Evolutionary conservation across 2,329 filamentous ascomycete genomes (phyloP).

Genomic region (Ophiostoma fasciatum): DNA sequence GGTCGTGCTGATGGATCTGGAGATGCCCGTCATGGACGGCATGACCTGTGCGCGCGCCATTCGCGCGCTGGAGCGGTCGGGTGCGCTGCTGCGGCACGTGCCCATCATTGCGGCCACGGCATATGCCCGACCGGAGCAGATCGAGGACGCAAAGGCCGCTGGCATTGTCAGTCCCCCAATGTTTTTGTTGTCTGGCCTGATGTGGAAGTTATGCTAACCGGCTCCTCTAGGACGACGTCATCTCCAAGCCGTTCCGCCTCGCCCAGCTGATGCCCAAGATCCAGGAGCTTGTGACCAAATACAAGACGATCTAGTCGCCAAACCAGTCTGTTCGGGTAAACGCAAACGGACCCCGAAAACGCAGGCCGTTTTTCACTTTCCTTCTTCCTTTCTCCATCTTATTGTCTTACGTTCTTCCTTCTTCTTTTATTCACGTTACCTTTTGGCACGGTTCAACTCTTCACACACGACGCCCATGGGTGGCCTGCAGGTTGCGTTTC

Average conservation of each 20-base stretch:
- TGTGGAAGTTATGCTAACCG: too few relatives aligned
- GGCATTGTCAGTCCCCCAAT: slow-evolving; percentile 47
- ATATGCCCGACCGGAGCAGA: slow-evolving; percentile 62
- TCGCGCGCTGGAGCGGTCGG: slow-evolving; percentile 48
- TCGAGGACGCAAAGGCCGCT: slow-evolving; percentile 52
- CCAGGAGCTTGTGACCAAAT: slow-evolving; percentile 35
- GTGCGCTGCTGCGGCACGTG: slow-evolving; percentile 48
- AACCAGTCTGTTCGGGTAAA: too few relatives aligned
- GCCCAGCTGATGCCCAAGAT: slow-evolving; percentile 56
- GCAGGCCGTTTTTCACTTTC: background rate
- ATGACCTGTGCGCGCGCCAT: slow-evolving; percentile 58
- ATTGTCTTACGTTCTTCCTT: too few relatives aligned
- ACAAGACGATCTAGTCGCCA: slow-evolving; percentile 16
- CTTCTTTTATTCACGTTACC: too few relatives aligned
- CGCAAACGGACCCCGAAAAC: too few relatives aligned
- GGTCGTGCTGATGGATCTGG: slow-evolving; percentile 65
- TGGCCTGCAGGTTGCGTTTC: too few relatives aligned
- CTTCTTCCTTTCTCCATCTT: background rate
- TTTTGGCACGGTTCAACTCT: too few relatives aligned
- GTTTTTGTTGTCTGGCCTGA: background rate
- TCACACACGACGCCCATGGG: too few relatives aligned
- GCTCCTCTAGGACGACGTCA: slow-evolving; percentile 64
- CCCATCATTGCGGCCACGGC: slow-evolving; percentile 74
- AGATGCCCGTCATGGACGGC: slow-evolving; percentile 73
- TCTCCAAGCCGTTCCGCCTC: slow-evolving; percentile 69